These are phyloP conservation scores for Vitis vinifera DNA, from an alignment of 164 flowering plant genomes.

Conservation along the genomic window ASM3070453v1 NC_081808.1:20980501-20981000, in stretches of 20 bases:
- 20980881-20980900: constrained; percentile 28
- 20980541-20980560: constrained; percentile 65
- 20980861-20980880: constrained; percentile 34
- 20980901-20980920: constrained; percentile 59
- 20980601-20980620: constrained; percentile 77
- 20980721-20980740: constrained; percentile 16
- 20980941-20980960: constrained; percentile 52
- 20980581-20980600: constrained; percentile 75
- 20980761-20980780: constrained; percentile 35
- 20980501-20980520: constrained; percentile 77
- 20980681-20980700: constrained; percentile 62
- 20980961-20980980: constrained; percentile 76
- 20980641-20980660: constrained; percentile 81
- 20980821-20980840: constrained; percentile 41
- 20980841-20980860: constrained; percentile 36
- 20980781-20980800: constrained; percentile 46
- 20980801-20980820: constrained; percentile 29
- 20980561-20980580: constrained; percentile 89
- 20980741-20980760: constrained; percentile 24
- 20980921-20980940: constrained; percentile 70
- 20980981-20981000: constrained; percentile 96
- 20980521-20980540: constrained; percentile 81
- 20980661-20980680: constrained; percentile 84
- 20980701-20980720: constrained; percentile 16
- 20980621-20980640: constrained; percentile 74